Base-by-base conservation (phyloP, 2,329 filamentous ascomycete species). In the Penicillium freii region DNA sequence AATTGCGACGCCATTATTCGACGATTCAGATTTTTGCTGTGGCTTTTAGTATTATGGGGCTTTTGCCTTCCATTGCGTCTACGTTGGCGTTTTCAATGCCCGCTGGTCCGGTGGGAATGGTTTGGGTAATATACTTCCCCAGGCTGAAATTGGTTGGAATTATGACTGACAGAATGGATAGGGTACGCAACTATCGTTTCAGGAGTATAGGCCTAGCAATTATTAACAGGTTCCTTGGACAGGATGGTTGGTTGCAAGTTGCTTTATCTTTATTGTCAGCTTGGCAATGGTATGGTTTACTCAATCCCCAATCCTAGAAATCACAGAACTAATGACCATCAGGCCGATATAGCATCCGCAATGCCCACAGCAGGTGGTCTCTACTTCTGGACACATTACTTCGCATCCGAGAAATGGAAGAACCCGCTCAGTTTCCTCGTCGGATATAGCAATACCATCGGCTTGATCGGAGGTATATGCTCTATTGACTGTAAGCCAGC, bases 1-100 rank as follows among this genome's bases (percentile, higher is more conserved):
- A 87, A 66, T 74, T 87, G 42, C 79, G 81, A 44, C 78, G 84
- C 17, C 85, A 85, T 64, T 87, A 87, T 65, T 82, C 82, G 4
- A 84, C 84, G 59, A 73, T 86, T 19, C 82, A 87, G 66, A 79
- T 87, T 21, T 86, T 87, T 63, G 84, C 82, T 33, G 81, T 84
- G 57, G 81, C 81, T 2, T 84, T 84, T 58, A 80, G 78, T 66
- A 83, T 87, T 61, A 86, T 87, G 82, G 83, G 84, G 1, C 69
- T 87, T 10, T 72, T 86, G 1, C 83, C 84, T 0, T 86, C 83
- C 3, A 86, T 87, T 61, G 83, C 84, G 4, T 82, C 81, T 27
- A 86, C 84, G 0, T 71, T 86, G 17, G 67, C 82, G 0, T 86
- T 85, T 63, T 84, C 82, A 4, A 76, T 87, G 49, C 82, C 84